Evolutionary conservation across 2,329 filamentous ascomycete species (phyloP).

Genomic region (Pyrenophora teres): DNA sequence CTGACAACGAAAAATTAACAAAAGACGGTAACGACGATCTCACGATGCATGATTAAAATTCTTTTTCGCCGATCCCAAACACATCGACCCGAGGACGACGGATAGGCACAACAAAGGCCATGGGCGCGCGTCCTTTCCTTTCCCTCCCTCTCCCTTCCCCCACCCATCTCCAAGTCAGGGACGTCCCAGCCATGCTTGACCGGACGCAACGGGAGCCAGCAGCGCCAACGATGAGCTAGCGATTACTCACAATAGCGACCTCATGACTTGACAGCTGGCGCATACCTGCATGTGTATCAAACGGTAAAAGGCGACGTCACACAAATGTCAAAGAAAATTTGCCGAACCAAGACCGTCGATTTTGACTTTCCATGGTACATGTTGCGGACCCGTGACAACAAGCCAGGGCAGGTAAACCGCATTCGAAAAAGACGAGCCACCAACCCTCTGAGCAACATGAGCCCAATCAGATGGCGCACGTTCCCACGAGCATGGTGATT

Average conservation of each 20-base stretch:
- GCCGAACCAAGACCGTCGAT: conserved; percentile 9
- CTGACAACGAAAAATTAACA: background rate
- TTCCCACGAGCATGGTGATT: conserved; percentile 15
- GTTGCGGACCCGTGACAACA: conserved; percentile 17
- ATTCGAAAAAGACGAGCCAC: background rate
- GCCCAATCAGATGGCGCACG: conserved; percentile 27
- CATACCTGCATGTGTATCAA: background rate
- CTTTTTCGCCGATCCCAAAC: background rate
- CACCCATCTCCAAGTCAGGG: conserved; percentile 8
- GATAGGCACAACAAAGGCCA: too few relatives aligned
- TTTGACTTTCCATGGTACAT: conserved; percentile 1
- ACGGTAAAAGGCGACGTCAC: conserved; percentile 4
- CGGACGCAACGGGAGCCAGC: conserved; percentile 12
- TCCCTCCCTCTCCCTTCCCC: too few relatives aligned
- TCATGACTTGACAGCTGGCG: conserved; percentile 6
- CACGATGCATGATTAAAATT: conserved; percentile 5
- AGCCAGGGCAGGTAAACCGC: conserved; percentile 7
- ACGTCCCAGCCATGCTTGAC: conserved; percentile 8
- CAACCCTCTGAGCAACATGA: background rate
- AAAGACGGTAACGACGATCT: background rate
- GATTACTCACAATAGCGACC: conserved; percentile 21
- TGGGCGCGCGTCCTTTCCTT: background rate
- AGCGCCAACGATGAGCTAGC: conserved; percentile 12
- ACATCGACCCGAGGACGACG: background rate
- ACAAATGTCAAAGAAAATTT: conserved; percentile 11